Conservation (phyloP, 1,139 yeast genomes). For the Kodamaea anthophila region DNA sequence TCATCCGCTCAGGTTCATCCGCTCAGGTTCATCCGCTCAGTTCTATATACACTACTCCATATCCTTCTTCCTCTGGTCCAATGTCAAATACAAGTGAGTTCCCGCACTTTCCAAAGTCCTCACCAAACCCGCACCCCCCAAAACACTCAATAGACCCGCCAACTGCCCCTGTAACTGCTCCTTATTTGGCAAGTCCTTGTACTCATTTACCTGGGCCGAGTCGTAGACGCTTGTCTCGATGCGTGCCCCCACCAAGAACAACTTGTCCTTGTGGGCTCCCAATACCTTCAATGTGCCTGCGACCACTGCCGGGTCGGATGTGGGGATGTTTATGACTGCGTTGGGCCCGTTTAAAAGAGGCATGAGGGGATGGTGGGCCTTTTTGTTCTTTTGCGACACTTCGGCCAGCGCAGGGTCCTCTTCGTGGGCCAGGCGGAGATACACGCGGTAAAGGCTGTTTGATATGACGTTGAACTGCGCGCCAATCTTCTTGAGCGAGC, state of each 20-base stretch:
- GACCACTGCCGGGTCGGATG: slow-evolving; percentile 65
- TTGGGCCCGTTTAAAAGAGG: slow-evolving; percentile 80
- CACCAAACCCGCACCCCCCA: slow-evolving; percentile 88
- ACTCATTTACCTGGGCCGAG: slow-evolving; percentile 47
- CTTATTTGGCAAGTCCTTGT: slow-evolving; percentile 69
- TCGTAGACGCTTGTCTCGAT: slow-evolving; percentile 58
- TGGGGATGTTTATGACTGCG: slow-evolving; percentile 66
- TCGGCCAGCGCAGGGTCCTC: slow-evolving; percentile 70
- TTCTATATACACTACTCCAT: slow-evolving; percentile 18
- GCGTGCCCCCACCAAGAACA: slow-evolving; percentile 80
- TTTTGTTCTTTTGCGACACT: slow-evolving; percentile 40
- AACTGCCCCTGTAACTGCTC: slow-evolving; percentile 73
- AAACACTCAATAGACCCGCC: slow-evolving; percentile 73
- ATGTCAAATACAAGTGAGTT: slow-evolving; percentile 63
- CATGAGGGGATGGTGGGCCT: slow-evolving; percentile 55
- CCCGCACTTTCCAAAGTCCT: slow-evolving; percentile 69
- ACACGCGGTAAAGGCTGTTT: slow-evolving; percentile 65
- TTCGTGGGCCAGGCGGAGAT: slow-evolving; percentile 62
- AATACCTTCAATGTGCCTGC: slow-evolving; percentile 55
- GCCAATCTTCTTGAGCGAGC: slow-evolving; percentile 56
- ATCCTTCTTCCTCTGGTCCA: slow-evolving; percentile 55
- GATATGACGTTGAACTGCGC: slow-evolving; percentile 64
- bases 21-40: too few species aligned
- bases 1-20: too few species aligned
- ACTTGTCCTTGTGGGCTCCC: slow-evolving; percentile 60